Base-by-base conservation (phyloP, 1,139 yeast species). In the Sugiyamaella neomexicana region DNA sequence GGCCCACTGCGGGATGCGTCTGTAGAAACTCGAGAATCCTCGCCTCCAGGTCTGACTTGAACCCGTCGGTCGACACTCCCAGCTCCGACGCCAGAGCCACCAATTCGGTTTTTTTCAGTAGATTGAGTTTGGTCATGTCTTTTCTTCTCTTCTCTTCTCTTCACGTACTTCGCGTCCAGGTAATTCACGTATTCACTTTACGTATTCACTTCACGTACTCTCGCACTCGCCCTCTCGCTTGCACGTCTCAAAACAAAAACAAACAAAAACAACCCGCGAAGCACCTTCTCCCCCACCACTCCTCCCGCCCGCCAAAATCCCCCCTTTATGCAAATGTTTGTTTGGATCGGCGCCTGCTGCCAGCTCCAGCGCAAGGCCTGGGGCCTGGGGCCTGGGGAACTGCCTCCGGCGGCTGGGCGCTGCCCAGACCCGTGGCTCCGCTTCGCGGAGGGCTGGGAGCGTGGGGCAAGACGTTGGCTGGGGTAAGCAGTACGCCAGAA, bases 91-190 rank as follows among this genome's bases (percentile, higher is more conserved):
- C 75, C 46, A 74, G 62, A 12, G 65, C 65, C 52, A 70, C 68
- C 52, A 75, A 66, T 36, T 68, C 70, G 37, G 67, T 64, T 63
- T 75, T 75, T 54, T 68, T 71, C 64, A 73, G 58, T 51, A 50
- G 46, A 39, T 52, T 51, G 25, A 60, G 50, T 29, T 54, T 54
- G 41, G 56, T 56, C 60, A 50, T 55, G n/a, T n/a, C n/a, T n/a
- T n/a, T n/a, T n/a, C n/a, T n/a, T n/a, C n/a, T n/a, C n/a, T n/a
- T n/a, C n/a, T n/a, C n/a, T n/a, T n/a, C 17, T 17, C 46, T 32
- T 34, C 16, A 46, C 40, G 48, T 13, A 16, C 36, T 49, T 20
- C 25, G 25, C 25, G 25, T 20, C 3, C 25, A 20, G 5, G 25
- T 20, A n/a, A n/a, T 5, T 20, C 25, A 20, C 25, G 25, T 20